Evolutionary conservation across 1,284 basidiomycete species (phyloP).

Genomic region (Ceratobasidium sp.): DNA sequence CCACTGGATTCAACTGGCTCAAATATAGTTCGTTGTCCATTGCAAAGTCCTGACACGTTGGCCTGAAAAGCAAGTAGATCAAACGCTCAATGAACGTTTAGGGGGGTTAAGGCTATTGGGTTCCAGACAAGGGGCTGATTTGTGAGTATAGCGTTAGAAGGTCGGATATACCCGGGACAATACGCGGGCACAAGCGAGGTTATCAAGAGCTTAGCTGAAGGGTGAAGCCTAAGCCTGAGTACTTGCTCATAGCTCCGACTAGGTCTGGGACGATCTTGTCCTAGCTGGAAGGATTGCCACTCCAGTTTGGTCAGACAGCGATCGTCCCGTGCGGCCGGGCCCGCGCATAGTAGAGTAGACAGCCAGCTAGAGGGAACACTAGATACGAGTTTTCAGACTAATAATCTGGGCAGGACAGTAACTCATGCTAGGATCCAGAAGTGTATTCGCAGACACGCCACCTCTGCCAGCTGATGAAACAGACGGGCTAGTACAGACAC

Average conservation of each 20-base stretch:
- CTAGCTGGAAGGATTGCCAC: background rate
- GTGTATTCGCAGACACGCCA: constrained; percentile 1
- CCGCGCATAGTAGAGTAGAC: background rate
- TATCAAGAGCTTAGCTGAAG: background rate
- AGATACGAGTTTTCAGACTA: background rate
- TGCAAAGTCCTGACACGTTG: constrained; percentile 15
- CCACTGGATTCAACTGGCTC: constrained; percentile 5
- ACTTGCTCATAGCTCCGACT: constrained; percentile 3
- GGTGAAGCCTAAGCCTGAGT: background rate
- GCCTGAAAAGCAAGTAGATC: constrained; percentile 30
- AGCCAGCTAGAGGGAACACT: background rate
- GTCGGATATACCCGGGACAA: constrained; percentile 10
- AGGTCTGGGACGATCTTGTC: background rate
- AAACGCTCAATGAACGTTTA: constrained; percentile 36
- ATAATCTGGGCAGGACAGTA: background rate
- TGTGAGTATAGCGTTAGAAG: constrained; percentile 3
- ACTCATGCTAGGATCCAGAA: background rate
- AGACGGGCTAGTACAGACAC: too few species aligned
- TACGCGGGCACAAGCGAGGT: constrained; percentile 6
- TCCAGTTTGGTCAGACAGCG: background rate
- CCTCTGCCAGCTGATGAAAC: background rate
- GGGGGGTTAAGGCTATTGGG: constrained; percentile 10
- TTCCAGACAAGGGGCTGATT: constrained; percentile 5
- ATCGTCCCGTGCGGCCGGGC: background rate
- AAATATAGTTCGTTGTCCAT: background rate